These are phyloP conservation scores for Paracorniculantispora psalliotae DNA, from an alignment of 2,329 filamentous ascomycete species.

Conservation along the genomic window DNA sequence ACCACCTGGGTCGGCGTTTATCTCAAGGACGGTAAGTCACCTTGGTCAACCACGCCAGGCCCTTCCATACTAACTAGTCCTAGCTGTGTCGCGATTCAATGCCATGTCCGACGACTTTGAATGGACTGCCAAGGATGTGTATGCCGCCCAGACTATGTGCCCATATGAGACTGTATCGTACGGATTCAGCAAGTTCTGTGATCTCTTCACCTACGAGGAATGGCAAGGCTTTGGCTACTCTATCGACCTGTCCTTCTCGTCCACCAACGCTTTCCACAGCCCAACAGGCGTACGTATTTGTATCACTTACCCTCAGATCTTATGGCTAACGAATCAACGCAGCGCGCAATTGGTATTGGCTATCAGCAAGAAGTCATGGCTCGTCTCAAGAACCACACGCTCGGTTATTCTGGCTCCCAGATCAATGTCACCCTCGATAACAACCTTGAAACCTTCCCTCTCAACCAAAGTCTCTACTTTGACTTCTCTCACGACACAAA, in stretches of 20 bases:
- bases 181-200: slow-evolving; percentile 69
- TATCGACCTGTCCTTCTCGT: slow-evolving; percentile 61
- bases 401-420: slow-evolving; percentile 53
- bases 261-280: slow-evolving; percentile 56
- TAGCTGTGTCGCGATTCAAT: slow-evolving; percentile 56
- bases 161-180: slow-evolving; percentile 75
- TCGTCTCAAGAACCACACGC: slow-evolving; percentile 61
- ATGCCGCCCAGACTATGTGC: slow-evolving; percentile 66
- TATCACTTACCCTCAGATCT: not conserved
- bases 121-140: slow-evolving; percentile 60
- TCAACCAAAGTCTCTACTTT: slow-evolving; percentile 68
- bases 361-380: slow-evolving; percentile 70
- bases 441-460: slow-evolving; percentile 63
- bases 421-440: slow-evolving; percentile 68
- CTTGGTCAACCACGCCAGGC: slow-evolving; percentile 1
- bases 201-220: slow-evolving; percentile 69
- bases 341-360: slow-evolving; percentile 67
- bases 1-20: slow-evolving; percentile 60
- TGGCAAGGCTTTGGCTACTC: slow-evolving; percentile 70
- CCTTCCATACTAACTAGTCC: not conserved
- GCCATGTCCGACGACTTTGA: slow-evolving; percentile 51
- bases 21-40: slow-evolving; percentile 48
- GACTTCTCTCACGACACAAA: slow-evolving; percentile 78
- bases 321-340: slow-evolving; percentile 4
- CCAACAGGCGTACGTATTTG: slow-evolving; percentile 49